Evolutionary conservation across 129 eudicot genomes (phyloP).

Genomic region (Heracleum sosnowskyi): DNA sequence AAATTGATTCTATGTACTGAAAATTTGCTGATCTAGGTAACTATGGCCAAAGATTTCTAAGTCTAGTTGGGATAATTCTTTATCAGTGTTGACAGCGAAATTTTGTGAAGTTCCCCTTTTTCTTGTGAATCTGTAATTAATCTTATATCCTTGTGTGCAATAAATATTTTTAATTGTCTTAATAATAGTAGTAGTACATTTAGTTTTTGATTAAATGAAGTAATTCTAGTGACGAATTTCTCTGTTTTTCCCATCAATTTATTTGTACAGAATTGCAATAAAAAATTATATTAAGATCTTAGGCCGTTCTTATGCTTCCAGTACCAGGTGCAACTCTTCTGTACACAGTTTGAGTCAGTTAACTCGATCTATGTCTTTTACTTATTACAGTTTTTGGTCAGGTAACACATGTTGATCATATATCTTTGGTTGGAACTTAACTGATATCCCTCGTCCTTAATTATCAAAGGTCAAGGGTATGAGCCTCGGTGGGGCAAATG

Average conservation of each 20-base stretch:
- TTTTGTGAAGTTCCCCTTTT: not conserved
- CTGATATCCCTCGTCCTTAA: no score
- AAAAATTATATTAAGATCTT: not conserved
- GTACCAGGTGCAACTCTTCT: not conserved
- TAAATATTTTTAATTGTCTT: not conserved
- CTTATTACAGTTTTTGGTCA: not conserved
- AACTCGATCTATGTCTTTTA: not conserved
- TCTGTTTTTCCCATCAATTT: not conserved
- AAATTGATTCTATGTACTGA: not conserved
- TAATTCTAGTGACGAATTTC: not conserved
- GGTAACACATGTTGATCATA: not conserved
- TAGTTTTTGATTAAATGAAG: not conserved
- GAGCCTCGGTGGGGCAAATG: no score
- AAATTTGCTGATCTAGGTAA: not conserved
- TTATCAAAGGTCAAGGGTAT: no score
- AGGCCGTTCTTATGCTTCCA: not conserved
- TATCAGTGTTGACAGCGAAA: not conserved
- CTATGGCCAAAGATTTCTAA: not conserved
- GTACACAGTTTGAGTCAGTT: not conserved
- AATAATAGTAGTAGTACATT: not conserved
- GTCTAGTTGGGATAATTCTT: not conserved
- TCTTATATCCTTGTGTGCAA: not conserved
- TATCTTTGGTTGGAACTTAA: not conserved
- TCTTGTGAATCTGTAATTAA: not conserved
- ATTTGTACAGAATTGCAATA: not conserved